Base-by-base conservation (phyloP, 1,139 yeast genomes). In the Geotrichum cucujoidarum region DNA sequence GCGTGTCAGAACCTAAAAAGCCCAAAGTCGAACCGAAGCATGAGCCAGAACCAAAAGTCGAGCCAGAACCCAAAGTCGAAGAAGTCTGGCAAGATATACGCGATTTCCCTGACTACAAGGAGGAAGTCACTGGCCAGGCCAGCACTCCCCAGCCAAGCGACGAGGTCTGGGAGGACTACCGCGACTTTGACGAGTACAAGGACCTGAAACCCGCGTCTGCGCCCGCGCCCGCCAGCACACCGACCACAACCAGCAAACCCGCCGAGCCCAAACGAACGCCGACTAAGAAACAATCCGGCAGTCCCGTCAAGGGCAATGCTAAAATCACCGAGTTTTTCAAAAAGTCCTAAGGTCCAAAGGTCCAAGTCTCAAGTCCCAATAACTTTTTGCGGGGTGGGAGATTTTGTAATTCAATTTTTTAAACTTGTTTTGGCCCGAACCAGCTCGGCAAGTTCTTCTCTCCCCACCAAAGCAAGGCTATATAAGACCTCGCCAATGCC, bases 271-370 rank as follows among this genome's bases (percentile, higher is more conserved):
- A 24, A 24, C 10, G 8, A 10, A 24, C 27, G 27, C 27, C 6
- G 8, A 24, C 8, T 24, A 24, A 24, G 27, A 24, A 24, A 24
- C 27, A 24, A 24, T 6, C 27, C 8, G 27, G 27, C 27, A 24
- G 8, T 6, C 8, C 6, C 27, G 10, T 24, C 27, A 43, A 37
- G 14, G 20, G 31, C 2, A 43, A 43, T 13, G 4, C 41, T 4
- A 35, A 37, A 30, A 43, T 43, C n/a, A 43, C 42, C 3, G 14
- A 14, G 5, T 43, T 43, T 25, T 43, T 43, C 31, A 36, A n/a
- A n/a, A n/a, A n/a, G n/a, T n/a, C n/a, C n/a, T n/a, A n/a, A n/a
- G n/a, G n/a, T n/a, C n/a, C n/a, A n/a, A n/a, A n/a, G n/a, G n/a
- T n/a, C n/a, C n/a, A n/a, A n/a, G n/a, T n/a, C n/a, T n/a, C n/a